A percentile compares a stretch with the other conserved stretches of the same genome.
These are phyloP conservation scores for Testicularia cyperi DNA, from an alignment of 1,284 basidiomycete genomes.

Conservation along the genomic window DNA sequence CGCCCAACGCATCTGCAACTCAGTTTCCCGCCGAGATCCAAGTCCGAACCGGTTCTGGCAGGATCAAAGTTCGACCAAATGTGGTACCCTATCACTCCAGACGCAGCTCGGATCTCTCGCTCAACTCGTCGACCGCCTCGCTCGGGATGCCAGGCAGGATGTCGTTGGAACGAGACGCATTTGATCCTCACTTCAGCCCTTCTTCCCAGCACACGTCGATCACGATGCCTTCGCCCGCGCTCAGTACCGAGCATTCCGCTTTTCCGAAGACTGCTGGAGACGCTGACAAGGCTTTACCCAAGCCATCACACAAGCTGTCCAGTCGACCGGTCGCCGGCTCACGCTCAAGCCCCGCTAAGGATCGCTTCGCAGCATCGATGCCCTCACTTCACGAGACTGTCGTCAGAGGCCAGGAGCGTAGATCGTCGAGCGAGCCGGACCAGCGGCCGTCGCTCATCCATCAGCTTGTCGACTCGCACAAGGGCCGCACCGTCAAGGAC, in stretches of 20 bases:
- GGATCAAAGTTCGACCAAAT: conserved; percentile 14
- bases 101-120: conserved; percentile 19
- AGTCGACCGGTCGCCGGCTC: no score
- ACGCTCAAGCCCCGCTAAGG: conserved; percentile 1
- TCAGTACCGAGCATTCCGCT: conserved; percentile 5
- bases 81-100: conserved; percentile 32
- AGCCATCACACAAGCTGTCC: no score
- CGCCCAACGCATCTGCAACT: no score
- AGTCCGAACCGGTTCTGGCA: no score
- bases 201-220: conserved; percentile 22
- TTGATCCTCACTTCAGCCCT: conserved; percentile 17
- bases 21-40: no score
- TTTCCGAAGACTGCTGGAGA: background rate
- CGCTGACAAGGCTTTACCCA: no score
- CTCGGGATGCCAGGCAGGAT: conserved; percentile 2
- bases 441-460: conserved; percentile 14
- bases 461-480: conserved; percentile 22
- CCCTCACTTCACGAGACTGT: conserved; percentile 5
- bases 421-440: conserved; percentile 2
- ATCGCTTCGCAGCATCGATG: conserved; percentile 27
- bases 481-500: conserved; percentile 20
- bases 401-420: background rate
- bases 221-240: conserved; percentile 27
- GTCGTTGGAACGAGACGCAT: conserved; percentile 13
- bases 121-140: conserved; percentile 17